Evolutionary conservation across 1,284 basidiomycete species (phyloP).

Genomic region (Cryptococcus sp.): DNA sequence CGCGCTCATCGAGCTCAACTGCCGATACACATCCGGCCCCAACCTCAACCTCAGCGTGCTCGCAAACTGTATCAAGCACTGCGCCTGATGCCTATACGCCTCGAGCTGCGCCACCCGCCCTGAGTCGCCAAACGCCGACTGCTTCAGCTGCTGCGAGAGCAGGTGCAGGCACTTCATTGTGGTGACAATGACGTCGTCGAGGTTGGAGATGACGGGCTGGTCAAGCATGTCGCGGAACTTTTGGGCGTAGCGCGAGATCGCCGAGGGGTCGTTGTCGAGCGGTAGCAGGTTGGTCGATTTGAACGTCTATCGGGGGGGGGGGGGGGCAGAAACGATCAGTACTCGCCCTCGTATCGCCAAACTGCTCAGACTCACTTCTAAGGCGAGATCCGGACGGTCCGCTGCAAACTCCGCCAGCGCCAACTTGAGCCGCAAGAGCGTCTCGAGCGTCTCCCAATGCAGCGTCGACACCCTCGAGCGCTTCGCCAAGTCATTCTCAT

Average conservation of each 20-base stretch:
- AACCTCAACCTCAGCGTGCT: conserved; percentile 82
- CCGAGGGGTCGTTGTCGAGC: conserved; percentile 76
- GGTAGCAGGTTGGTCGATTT: conserved; percentile 87
- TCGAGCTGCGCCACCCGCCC: conserved; percentile 38
- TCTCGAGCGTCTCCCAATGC: conserved; percentile 60
- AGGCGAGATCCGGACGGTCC: conserved; percentile 69
- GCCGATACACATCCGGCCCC: conserved; percentile 86
- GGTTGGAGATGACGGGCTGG: conserved; percentile 75
- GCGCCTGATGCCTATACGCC: conserved; percentile 45
- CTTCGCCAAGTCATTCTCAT: conserved; percentile 73
- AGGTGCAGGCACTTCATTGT: conserved; percentile 91
- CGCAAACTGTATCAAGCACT: conserved; percentile 74
- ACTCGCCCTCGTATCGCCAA: not conserved
- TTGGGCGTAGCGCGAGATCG: conserved; percentile 81
- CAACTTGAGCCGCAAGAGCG: conserved; percentile 75
- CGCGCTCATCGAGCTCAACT: conserved; percentile 56
- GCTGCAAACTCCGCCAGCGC: conserved; percentile 73
- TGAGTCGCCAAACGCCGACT: conserved; percentile 62
- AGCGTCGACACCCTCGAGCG: conserved; percentile 73
- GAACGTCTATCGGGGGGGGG: conserved; percentile 60
- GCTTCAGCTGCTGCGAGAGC: conserved; percentile 71
- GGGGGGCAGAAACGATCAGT: not conserved
- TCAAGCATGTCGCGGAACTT: conserved; percentile 84
- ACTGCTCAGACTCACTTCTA: conserved; percentile 61
- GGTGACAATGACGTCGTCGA: conserved; percentile 82